Conservation (phyloP, 2,329 filamentous ascomycete genomes). For the Penicillium concentricum region DNA sequence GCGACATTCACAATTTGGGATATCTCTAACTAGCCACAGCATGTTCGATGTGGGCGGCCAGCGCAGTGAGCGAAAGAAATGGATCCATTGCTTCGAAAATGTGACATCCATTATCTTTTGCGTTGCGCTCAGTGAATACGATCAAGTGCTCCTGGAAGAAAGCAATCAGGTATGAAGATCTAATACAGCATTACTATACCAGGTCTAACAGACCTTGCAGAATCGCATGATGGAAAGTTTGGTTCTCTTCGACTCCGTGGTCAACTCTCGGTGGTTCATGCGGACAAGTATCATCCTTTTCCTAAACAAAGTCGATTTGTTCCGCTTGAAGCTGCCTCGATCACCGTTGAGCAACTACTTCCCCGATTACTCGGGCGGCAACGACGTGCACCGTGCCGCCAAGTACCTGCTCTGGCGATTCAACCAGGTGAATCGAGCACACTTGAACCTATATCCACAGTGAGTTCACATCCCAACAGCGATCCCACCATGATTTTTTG, state of each 20-base stretch:
- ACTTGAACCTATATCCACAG: constrained; percentile 97
- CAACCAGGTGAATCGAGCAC: constrained; percentile 95
- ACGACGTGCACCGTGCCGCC: constrained; percentile 95
- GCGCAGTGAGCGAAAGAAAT: constrained; percentile 97
- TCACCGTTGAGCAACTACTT: constrained; percentile 95
- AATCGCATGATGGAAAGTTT: constrained; percentile 99
- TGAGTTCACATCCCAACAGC: constrained; percentile 53
- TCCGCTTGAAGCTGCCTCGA: constrained; percentile 87
- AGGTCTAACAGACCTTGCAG: constrained; percentile 48
- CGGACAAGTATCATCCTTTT: constrained; percentile 97
- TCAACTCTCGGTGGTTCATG: constrained; percentile 99
- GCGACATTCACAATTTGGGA: constrained; percentile 4
- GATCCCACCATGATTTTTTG: not conserved
- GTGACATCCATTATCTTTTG: constrained; percentile 99
- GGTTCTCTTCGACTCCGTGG: constrained; percentile 94
- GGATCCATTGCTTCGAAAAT: constrained; percentile 99
- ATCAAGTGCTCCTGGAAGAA: constrained; percentile 94
- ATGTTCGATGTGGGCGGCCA: constrained; percentile 99
- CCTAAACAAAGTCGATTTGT: constrained; percentile 97
- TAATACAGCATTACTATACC: not conserved
- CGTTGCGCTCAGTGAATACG: constrained; percentile 95
- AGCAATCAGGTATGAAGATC: constrained; percentile 76
- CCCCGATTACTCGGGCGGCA: constrained; percentile 94
- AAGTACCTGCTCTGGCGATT: constrained; percentile 98
- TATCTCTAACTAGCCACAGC: constrained; percentile 51